These are phyloP conservation scores for Brassica carinata DNA, from an alignment of 345 rosid genomes.

Conservation along the genomic window DNA sequence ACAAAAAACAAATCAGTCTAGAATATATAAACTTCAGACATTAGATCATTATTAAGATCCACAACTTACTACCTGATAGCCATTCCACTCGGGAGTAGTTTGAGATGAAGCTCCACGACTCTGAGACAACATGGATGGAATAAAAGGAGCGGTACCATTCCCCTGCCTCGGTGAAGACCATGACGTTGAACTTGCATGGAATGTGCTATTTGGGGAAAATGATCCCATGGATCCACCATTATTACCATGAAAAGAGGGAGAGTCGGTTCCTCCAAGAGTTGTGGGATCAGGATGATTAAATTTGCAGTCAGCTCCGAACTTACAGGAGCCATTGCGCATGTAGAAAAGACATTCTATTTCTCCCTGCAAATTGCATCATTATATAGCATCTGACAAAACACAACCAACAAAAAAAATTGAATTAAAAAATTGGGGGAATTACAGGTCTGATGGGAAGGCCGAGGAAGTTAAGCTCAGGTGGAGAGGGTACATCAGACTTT, in stretches of 20 bases:
- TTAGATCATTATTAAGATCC: not conserved
- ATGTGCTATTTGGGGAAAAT: slow-evolving; percentile 36
- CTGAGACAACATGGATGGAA: slow-evolving; percentile 65
- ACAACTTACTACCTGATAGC: slow-evolving; percentile 69
- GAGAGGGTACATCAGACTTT: slow-evolving; percentile 41
- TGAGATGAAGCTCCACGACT: slow-evolving; percentile 60
- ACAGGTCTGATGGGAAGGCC: slow-evolving; percentile 87
- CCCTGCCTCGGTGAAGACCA: slow-evolving; percentile 74
- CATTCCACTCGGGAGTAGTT: slow-evolving; percentile 73
- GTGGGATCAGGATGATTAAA: slow-evolving; percentile 96
- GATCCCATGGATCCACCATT: slow-evolving; percentile 53
- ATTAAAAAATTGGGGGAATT: not conserved
- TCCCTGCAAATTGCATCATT: slow-evolving; percentile 48
- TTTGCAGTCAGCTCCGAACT: slow-evolving; percentile 77
- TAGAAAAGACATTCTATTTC: slow-evolving; percentile 84
- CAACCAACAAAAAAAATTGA: not conserved
- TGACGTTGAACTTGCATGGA: slow-evolving; percentile 51
- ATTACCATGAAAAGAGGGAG: slow-evolving; percentile 52
- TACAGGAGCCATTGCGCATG: slow-evolving; percentile 97
- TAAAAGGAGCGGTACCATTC: slow-evolving; percentile 56
- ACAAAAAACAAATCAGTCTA: not conserved
- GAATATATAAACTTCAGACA: not conserved
- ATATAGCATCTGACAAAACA: not conserved
- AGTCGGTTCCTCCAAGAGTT: slow-evolving; percentile 51
- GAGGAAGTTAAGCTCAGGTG: slow-evolving; percentile 73